Percentiles rank a stretch among this genome's conserved stretches.
phyloP scores from a whole-genome alignment of 2,329 filamentous ascomycete species.

The Nannizzia gypsea region DNA sequence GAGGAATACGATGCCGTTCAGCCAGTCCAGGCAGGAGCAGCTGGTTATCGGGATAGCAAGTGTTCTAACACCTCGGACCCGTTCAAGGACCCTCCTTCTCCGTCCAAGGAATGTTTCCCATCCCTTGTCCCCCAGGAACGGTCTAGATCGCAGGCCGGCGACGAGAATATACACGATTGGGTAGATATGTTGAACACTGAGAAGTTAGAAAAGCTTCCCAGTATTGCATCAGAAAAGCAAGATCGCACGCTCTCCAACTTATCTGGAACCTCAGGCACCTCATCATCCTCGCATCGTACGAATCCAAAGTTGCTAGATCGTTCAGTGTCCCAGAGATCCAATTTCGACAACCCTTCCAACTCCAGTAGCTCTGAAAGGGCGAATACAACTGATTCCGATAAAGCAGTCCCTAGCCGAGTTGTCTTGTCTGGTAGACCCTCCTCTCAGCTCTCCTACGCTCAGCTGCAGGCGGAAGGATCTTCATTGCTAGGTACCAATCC shows the following conservation, averaged over 20 bases:
- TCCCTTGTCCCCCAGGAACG: conserved; percentile 4
- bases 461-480: conserved; percentile 42
- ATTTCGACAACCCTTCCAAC: not conserved
- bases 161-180: not conserved
- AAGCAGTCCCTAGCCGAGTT: not conserved
- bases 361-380: not conserved
- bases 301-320: conserved; percentile 8
- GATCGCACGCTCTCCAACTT: conserved; percentile 47
- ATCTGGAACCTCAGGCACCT: conserved; percentile 38
- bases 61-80: conserved; percentile 10
- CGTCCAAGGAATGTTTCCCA: conserved; percentile 10
- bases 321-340: conserved; percentile 5
- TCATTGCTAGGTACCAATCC: conserved; percentile 38
- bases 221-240: conserved; percentile 39
- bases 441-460: conserved; percentile 34
- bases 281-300: conserved; percentile 11
- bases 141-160: not conserved
- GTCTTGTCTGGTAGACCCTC: conserved; percentile 21
- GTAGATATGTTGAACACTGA: not conserved
- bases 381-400: not conserved
- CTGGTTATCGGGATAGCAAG: conserved; percentile 13
- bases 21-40: conserved; percentile 11
- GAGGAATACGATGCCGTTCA: conserved; percentile 45
- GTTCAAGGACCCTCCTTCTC: conserved; percentile 13
- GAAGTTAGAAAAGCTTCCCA: conserved; percentile 17